Evolutionary conservation across 768 basidiomycete species (phyloP).

Genomic region (Coprinellus aureogranulatus): DNA sequence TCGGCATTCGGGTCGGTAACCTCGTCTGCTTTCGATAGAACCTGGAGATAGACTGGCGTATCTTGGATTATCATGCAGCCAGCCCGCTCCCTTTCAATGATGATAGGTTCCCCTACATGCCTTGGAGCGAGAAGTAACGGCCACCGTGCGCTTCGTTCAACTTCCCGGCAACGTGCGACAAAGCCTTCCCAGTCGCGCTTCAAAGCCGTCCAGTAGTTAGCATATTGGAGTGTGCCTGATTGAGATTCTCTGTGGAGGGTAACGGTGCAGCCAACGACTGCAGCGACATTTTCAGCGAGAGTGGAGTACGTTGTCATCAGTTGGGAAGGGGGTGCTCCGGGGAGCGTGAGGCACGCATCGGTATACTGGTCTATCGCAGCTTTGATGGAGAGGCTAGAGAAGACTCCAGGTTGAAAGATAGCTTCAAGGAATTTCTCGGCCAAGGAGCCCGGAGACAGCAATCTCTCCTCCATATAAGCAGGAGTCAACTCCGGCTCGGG

Average conservation of each 20-base stretch:
- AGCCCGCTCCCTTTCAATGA: conserved; percentile 78
- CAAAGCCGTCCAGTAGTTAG: conserved; percentile 78
- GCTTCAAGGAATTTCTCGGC: conserved; percentile 78
- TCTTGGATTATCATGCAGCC: conserved; percentile 66
- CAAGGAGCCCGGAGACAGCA: conserved; percentile 68
- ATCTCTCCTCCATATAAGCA: conserved; percentile 82
- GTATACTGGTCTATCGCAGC: conserved; percentile 84
- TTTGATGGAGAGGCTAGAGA: conserved; percentile 78
- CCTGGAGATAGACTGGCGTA: conserved; percentile 56
- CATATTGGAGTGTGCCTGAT: conserved; percentile 76
- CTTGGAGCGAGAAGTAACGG: conserved; percentile 64
- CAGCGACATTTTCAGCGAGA: conserved; percentile 71
- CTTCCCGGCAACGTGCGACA: conserved; percentile 82
- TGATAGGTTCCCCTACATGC: conserved; percentile 46
- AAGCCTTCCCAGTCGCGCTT: conserved; percentile 97
- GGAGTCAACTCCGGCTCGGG: conserved; percentile 76
- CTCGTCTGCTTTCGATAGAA: conserved; percentile 42
- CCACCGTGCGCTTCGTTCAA: conserved; percentile 85
- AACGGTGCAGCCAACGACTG: conserved; percentile 85
- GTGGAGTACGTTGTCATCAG: conserved; percentile 63
- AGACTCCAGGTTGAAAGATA: conserved; percentile 83
- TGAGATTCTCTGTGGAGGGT: conserved; percentile 67
- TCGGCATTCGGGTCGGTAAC: conserved; percentile 50
- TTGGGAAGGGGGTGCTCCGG: conserved; percentile 53
- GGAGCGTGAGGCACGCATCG: conserved; percentile 64